Conservation (phyloP, 305 asterid species). For the Lippia alba region DNA sequence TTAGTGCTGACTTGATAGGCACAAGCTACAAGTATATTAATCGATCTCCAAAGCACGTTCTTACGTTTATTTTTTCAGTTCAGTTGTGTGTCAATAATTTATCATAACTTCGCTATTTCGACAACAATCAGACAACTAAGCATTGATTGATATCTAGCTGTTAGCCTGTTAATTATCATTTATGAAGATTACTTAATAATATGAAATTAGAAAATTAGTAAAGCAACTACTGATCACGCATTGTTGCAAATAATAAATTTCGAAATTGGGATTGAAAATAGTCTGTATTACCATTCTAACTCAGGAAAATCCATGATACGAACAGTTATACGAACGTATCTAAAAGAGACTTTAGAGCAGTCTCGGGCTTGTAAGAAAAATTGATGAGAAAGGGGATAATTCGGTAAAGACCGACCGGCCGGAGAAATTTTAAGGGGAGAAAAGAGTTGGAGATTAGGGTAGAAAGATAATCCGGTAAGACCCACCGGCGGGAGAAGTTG, state of each 20-base stretch:
- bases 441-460: too few species aligned
- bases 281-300: too few species aligned
- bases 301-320: too few species aligned
- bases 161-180: constrained; percentile 25
- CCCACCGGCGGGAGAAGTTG: too few species aligned
- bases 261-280: neutral
- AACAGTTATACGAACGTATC: too few species aligned
- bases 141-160: constrained; percentile 27
- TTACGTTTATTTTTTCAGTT: constrained; percentile 17
- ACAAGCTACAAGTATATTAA: constrained; percentile 22
- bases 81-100: constrained; percentile 20
- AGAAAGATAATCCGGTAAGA: too few species aligned
- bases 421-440: too few species aligned
- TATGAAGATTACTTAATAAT: neutral
- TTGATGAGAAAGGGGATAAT: too few species aligned
- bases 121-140: constrained; percentile 2
- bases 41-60: constrained; percentile 7
- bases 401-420: too few species aligned
- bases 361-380: too few species aligned
- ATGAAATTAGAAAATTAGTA: neutral
- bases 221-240: neutral
- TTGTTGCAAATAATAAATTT: neutral
- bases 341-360: too few species aligned
- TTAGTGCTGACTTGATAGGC: too few species aligned
- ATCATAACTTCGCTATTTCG: constrained; percentile 1